Conservation (phyloP, 1,139 yeast genomes). For the Hemisphaericaspora xylofermentans region DNA sequence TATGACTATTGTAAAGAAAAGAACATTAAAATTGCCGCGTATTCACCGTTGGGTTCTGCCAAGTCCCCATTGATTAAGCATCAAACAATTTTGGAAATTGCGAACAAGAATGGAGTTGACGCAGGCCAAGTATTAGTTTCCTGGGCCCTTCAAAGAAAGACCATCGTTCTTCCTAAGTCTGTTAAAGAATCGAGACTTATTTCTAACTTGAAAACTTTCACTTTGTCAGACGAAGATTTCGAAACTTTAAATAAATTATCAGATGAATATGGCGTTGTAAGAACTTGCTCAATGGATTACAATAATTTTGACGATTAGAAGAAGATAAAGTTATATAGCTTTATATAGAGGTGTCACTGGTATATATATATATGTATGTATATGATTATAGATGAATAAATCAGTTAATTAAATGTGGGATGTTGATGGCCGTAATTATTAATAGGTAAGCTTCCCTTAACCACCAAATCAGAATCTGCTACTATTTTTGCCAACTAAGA, state of each 20-base stretch:
- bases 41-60: conserved; percentile 58
- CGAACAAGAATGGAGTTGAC: conserved; percentile 42
- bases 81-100: conserved; percentile 39
- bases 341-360: neutral
- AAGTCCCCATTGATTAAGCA: conserved; percentile 54
- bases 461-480: too few relatives aligned
- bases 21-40: conserved; percentile 52
- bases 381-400: too few relatives aligned
- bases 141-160: conserved; percentile 54
- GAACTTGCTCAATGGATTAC: conserved; percentile 31
- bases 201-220: conserved; percentile 32
- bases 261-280: conserved; percentile 28
- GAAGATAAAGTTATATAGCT: too few relatives aligned
- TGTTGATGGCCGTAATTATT: too few relatives aligned
- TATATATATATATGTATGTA: too few relatives aligned
- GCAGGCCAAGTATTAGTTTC: conserved; percentile 51
- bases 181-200: conserved; percentile 35
- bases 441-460: too few relatives aligned
- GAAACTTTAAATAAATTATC: conserved; percentile 31
- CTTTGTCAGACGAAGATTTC: conserved; percentile 33
- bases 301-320: conserved; percentile 22
- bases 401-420: too few relatives aligned
- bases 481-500: too few relatives aligned
- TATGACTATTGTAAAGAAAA: conserved; percentile 42
- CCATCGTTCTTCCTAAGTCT: conserved; percentile 58